These are phyloP conservation scores for Aureobasidium melanogenum DNA, from an alignment of 2,329 filamentous ascomycete species.

Conservation along the genomic window DNA sequence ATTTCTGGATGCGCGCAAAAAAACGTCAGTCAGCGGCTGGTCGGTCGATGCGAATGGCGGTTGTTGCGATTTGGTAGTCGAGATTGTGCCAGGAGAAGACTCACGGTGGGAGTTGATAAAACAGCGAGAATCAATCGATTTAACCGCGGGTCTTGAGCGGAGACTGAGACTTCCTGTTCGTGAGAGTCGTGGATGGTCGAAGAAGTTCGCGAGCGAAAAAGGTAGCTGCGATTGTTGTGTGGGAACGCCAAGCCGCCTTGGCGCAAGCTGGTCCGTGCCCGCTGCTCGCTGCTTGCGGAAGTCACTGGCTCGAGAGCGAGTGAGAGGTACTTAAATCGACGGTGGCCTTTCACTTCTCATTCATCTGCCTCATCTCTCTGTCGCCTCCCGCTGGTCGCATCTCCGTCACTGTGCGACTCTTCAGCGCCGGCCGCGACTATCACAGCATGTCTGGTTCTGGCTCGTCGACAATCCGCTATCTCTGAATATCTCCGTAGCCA, in stretches of 20 bases:
- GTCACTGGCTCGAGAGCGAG: background rate
- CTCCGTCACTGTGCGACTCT: background rate
- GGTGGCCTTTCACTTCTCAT: background rate
- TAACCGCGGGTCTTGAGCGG: conserved; percentile 85
- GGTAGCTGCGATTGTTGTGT: background rate
- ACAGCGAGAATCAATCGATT: conserved; percentile 98
- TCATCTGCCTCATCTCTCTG: background rate
- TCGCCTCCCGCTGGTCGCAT: background rate
- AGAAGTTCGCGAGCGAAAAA: background rate
- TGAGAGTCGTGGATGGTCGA: conserved; percentile 14
- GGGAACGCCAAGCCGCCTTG: background rate
- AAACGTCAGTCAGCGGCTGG: background rate
- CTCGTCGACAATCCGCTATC: background rate
- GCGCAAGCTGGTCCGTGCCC: background rate
- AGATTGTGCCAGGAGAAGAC: conserved; percentile 1
- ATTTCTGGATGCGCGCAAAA: conserved; percentile 16
- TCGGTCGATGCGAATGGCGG: background rate
- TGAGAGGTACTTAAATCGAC: background rate
- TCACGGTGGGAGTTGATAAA: conserved; percentile 34
- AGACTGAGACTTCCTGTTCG: conserved; percentile 97
- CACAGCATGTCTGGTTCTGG: conserved; percentile 8
- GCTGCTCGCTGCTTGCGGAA: background rate
- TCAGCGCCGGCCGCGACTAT: background rate
- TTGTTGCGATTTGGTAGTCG: conserved; percentile 4
- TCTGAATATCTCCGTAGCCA: conserved; percentile 9